Conservation (phyloP, 2,329 filamentous ascomycete species). For the Aureobasidium sp. region DNA sequence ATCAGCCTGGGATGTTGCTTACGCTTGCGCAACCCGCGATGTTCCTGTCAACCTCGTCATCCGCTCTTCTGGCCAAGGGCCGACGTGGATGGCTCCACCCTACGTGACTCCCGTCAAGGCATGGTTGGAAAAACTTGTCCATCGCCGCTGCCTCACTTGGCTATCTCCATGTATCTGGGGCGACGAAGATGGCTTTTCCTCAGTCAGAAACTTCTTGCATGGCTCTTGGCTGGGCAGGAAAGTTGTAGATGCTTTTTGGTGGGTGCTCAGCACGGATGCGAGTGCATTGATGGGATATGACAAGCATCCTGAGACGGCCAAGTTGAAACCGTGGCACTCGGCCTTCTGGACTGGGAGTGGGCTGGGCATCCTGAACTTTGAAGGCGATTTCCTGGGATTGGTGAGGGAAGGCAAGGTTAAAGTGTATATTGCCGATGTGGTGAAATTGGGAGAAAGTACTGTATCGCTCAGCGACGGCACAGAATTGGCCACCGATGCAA, state of each 20-base stretch:
- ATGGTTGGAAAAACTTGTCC: constrained; percentile 61
- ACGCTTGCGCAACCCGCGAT: constrained; percentile 48
- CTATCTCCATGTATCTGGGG: constrained; percentile 71
- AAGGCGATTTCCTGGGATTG: constrained; percentile 48
- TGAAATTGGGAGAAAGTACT: constrained; percentile 37
- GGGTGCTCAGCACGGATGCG: constrained; percentile 48
- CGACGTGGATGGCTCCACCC: constrained; percentile 52
- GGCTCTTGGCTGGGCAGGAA: constrained; percentile 50
- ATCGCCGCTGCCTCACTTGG: constrained; percentile 63
- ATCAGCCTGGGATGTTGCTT: constrained; percentile 57
- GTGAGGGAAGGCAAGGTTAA: constrained; percentile 48
- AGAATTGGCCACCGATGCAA: constrained; percentile 40
- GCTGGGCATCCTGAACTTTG: constrained; percentile 56
- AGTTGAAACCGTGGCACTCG: constrained; percentile 36
- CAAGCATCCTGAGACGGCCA: constrained; percentile 34
- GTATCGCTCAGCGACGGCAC: constrained; percentile 45
- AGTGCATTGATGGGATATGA: constrained; percentile 42
- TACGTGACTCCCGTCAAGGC: constrained; percentile 62
- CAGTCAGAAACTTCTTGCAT: constrained; percentile 51
- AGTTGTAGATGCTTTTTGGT: constrained; percentile 52
- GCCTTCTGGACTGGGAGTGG: constrained; percentile 49
- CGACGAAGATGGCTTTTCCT: constrained; percentile 52
- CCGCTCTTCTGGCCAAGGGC: constrained; percentile 52
- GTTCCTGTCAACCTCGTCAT: constrained; percentile 52
- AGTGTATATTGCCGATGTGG: constrained; percentile 51